These are phyloP conservation scores for Pythium volutum DNA, from an alignment of 352 stramenopile genomes.

Conservation along the genomic window DNA sequence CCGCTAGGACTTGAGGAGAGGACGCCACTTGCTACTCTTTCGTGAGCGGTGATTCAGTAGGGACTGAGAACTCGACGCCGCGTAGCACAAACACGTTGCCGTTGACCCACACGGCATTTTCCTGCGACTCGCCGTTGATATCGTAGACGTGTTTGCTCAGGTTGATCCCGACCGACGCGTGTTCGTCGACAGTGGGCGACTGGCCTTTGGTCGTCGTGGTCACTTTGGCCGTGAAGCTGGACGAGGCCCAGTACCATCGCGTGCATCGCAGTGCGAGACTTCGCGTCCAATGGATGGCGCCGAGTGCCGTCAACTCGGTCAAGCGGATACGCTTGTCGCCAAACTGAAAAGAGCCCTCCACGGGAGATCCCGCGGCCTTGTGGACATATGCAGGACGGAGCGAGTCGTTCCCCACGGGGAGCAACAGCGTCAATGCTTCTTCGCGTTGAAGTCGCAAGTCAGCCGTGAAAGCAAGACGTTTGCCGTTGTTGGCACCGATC, in stretches of 20 bases:
- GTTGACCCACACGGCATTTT: conserved; percentile 51
- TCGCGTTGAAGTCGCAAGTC: conserved; percentile 28
- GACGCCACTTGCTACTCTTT: conserved; percentile 26
- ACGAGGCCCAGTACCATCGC: conserved; percentile 39
- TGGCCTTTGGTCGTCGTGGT: conserved; percentile 11
- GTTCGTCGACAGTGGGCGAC: neutral
- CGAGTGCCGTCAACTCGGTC: conserved; percentile 14
- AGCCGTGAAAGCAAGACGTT: conserved; percentile 14
- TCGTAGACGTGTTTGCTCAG: conserved; percentile 47
- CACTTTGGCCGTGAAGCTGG: conserved; percentile 31
- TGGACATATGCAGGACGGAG: conserved; percentile 44
- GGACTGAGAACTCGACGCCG: conserved; percentile 33
- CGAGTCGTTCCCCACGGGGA: conserved; percentile 37
- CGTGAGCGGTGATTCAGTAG: conserved; percentile 10
- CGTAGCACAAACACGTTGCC: conserved; percentile 33
- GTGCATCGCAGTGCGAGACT: conserved; percentile 40
- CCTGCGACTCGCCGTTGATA: conserved; percentile 44
- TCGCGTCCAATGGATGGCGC: conserved; percentile 41
- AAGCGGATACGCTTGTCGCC: conserved; percentile 19
- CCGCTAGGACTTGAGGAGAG: neutral
- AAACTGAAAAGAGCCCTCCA: conserved; percentile 28
- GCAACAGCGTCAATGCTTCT: conserved; percentile 38
- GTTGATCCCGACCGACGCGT: conserved; percentile 38
- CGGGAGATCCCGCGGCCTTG: conserved; percentile 34
- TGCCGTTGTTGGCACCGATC: conserved; percentile 12